Evolutionary conservation across 2,329 filamentous ascomycete genomes (phyloP).

Genomic region (Helicocarpus griseus): DNA sequence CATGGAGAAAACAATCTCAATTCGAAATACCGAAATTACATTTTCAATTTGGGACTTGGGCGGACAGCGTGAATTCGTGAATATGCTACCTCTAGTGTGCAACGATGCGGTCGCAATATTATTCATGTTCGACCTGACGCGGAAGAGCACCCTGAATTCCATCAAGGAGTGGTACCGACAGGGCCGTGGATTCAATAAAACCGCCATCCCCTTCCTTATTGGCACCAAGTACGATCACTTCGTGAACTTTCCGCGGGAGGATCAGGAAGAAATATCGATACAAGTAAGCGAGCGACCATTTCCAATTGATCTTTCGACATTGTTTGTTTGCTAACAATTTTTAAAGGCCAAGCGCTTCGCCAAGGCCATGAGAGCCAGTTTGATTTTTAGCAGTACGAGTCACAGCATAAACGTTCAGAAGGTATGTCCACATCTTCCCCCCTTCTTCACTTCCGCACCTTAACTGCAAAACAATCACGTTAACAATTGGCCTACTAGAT

Average conservation of each 20-base stretch:
- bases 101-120: conserved; percentile 97
- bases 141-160: conserved; percentile 96
- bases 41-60: conserved; percentile 99
- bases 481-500: conserved; percentile 53
- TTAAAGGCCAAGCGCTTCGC: conserved; percentile 81
- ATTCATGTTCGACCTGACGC: conserved; percentile 98
- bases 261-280: conserved; percentile 96
- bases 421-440: conserved; percentile 41
- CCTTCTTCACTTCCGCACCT: neutral
- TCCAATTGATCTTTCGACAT: neutral
- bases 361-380: conserved; percentile 92
- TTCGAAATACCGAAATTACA: conserved; percentile 98
- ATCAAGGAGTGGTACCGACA: conserved; percentile 99
- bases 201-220: conserved; percentile 93
- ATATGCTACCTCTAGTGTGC: conserved; percentile 98
- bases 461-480: conserved; percentile 5
- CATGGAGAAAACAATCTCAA: conserved; percentile 99
- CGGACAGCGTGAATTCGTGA: conserved; percentile 96
- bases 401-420: conserved; percentile 99
- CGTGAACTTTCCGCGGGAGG: conserved; percentile 93
- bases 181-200: conserved; percentile 98
- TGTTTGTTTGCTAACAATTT: neutral
- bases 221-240: conserved; percentile 99
- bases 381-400: conserved; percentile 98
- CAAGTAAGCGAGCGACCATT: conserved; percentile 49